phyloP scores from a whole-genome alignment of 1,139 yeast genomes.

The Entelexis sorbosivorans region DNA sequence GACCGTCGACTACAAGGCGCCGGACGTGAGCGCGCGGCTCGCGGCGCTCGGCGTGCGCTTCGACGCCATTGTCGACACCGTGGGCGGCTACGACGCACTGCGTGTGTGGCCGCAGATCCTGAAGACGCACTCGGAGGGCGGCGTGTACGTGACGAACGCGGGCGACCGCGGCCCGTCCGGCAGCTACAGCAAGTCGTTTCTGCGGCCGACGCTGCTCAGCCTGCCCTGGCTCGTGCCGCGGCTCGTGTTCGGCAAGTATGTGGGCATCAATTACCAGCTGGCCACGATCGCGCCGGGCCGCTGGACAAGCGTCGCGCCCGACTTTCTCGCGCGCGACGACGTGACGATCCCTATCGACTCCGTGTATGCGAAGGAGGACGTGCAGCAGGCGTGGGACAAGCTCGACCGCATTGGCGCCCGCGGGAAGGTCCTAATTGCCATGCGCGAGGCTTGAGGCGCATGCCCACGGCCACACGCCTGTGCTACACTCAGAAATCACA shows the following conservation, averaged over 20 bases:
- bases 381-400: slow-evolving; percentile 40
- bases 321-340: slow-evolving; percentile 36
- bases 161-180: slow-evolving; percentile 38
- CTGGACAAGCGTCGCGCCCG: slow-evolving; percentile 28
- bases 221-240: slow-evolving; percentile 20
- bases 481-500: too few species aligned
- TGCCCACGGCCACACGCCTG: too few species aligned
- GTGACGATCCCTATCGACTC: slow-evolving; percentile 44
- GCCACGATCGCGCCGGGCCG: slow-evolving; percentile 24
- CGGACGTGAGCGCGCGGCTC: slow-evolving; percentile 13
- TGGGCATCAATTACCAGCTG: slow-evolving; percentile 26
- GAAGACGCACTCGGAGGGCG: slow-evolving; percentile 34
- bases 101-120: slow-evolving; percentile 30
- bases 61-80: slow-evolving; percentile 40
- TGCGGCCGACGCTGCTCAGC: slow-evolving; percentile 20
- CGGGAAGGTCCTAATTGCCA: slow-evolving; percentile 47
- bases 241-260: slow-evolving; percentile 28
- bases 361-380: slow-evolving; percentile 41
- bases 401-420: slow-evolving; percentile 40
- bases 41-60: slow-evolving; percentile 22
- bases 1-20: slow-evolving; percentile 41
- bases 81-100: slow-evolving; percentile 37
- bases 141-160: slow-evolving; percentile 41
- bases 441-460: too few species aligned
- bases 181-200: slow-evolving; percentile 26